These are phyloP conservation scores for Trapa bicornis DNA, from an alignment of 345 rosid genomes.

Conservation along the genomic window DNA sequence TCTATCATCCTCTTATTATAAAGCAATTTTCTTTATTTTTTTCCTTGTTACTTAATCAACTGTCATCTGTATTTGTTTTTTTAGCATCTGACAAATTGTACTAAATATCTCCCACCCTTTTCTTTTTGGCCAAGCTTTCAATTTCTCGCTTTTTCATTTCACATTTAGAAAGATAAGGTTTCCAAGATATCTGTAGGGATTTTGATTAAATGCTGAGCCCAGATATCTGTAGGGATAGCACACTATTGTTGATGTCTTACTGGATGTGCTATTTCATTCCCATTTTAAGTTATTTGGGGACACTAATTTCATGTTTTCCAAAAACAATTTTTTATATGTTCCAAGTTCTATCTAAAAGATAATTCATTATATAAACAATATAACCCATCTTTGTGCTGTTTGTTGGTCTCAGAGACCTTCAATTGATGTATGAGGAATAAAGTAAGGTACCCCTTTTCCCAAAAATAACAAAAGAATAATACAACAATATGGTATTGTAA, in stretches of 20 bases:
- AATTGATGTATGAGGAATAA: neutral
- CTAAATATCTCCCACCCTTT: neutral
- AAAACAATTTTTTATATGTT: neutral
- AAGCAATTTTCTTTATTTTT: neutral
- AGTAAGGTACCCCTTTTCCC: too few relatives aligned
- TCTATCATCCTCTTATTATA: slow-evolving; percentile 2
- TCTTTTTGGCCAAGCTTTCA: neutral
- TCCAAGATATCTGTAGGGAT: neutral
- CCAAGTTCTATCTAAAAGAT: neutral
- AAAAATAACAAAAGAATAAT: neutral
- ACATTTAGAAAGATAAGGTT: neutral
- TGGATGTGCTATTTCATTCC: neutral
- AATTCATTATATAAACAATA: neutral
- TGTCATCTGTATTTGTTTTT: neutral
- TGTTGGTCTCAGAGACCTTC: neutral
- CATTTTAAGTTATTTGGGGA: neutral
- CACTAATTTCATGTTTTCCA: neutral
- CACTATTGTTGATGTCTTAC: neutral
- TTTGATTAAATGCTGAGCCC: neutral
- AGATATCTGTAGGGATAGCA: neutral
- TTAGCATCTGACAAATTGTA: neutral
- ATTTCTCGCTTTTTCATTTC: neutral
- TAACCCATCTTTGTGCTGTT: neutral
- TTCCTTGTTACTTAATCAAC: neutral
- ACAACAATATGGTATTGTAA: neutral